Evolutionary conservation across 768 basidiomycete species (phyloP).

Genomic region (Tulasnella sp.): DNA sequence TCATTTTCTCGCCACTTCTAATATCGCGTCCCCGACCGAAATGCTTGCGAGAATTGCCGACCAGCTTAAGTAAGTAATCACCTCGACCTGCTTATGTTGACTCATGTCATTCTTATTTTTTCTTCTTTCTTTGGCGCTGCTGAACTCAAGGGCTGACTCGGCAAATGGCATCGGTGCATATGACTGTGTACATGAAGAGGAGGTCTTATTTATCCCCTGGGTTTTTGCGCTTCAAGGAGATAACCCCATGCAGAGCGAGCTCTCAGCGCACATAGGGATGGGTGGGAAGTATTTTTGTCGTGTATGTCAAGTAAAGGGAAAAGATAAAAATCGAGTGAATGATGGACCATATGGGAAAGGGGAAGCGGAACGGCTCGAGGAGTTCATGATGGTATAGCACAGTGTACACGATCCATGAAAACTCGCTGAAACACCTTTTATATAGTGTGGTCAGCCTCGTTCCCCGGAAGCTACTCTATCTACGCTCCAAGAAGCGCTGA

Average conservation of each 20-base stretch:
- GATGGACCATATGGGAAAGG: background rate
- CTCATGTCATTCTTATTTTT: background rate
- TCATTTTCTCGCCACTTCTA: no score
- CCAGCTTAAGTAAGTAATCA: no score
- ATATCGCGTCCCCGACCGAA: no score
- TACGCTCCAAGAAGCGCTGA: slow-evolving; percentile 21
- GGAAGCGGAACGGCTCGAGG: background rate
- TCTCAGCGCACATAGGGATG: background rate
- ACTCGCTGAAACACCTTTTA: slow-evolving; percentile 21
- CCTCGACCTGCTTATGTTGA: no score
- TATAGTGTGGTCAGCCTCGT: slow-evolving; percentile 17
- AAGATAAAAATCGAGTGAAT: background rate
- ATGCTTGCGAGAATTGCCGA: no score
- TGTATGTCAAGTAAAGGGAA: background rate
- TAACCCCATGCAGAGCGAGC: background rate
- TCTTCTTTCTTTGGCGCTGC: no score
- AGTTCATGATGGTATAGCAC: slow-evolving; percentile 3
- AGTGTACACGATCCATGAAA: no score
- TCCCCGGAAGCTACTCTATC: background rate
- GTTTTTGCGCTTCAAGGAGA: background rate
- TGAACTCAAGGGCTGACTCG: no score
- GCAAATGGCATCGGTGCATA: background rate
- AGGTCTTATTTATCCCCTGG: background rate
- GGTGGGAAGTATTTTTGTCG: background rate
- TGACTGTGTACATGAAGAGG: background rate